Evolutionary conservation across 805 yeast genomes (phyloP).

Genomic region (Starmerella stigmatis): DNA sequence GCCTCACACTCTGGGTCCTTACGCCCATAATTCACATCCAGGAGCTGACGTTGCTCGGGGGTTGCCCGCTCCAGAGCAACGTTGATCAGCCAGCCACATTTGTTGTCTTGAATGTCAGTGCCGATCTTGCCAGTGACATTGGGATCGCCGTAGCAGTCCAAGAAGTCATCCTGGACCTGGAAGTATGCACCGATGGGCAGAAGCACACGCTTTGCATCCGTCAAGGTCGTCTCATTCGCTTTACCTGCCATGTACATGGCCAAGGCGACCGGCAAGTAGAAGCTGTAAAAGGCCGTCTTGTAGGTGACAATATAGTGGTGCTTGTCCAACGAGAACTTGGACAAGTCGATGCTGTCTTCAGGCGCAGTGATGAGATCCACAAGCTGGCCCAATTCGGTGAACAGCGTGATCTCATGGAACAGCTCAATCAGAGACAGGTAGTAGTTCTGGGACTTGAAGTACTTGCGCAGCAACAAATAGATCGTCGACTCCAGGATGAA

Average conservation of each 20-base stretch:
- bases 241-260: conserved; percentile 91
- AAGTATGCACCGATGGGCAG: conserved; percentile 96
- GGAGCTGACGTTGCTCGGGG: conserved; percentile 67
- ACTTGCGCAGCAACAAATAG: conserved; percentile 75
- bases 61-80: conserved; percentile 72
- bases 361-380: conserved; percentile 95
- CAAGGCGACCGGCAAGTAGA: conserved; percentile 92
- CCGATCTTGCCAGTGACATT: conserved; percentile 97
- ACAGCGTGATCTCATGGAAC: conserved; percentile 95
- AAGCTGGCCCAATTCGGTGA: conserved; percentile 94
- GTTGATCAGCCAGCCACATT: conserved; percentile 96
- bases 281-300: conserved; percentile 96
- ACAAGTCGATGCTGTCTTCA: conserved; percentile 82
- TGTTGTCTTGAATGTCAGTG: conserved; percentile 95
- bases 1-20: conserved; percentile 63
- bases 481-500: conserved; percentile 95
- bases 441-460: conserved; percentile 71
- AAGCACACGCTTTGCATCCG: conserved; percentile 78
- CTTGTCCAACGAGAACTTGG: conserved; percentile 74
- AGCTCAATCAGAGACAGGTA: conserved; percentile 85
- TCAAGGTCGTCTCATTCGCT: conserved; percentile 56
- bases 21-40: conserved; percentile 84
- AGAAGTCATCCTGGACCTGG: conserved; percentile 96
- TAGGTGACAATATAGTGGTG: conserved; percentile 91
- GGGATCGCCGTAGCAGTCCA: conserved; percentile 96